These are phyloP conservation scores for Sporothrix schenckii DNA, from an alignment of 2,329 filamentous ascomycete genomes.

Conservation along the genomic window DNA sequence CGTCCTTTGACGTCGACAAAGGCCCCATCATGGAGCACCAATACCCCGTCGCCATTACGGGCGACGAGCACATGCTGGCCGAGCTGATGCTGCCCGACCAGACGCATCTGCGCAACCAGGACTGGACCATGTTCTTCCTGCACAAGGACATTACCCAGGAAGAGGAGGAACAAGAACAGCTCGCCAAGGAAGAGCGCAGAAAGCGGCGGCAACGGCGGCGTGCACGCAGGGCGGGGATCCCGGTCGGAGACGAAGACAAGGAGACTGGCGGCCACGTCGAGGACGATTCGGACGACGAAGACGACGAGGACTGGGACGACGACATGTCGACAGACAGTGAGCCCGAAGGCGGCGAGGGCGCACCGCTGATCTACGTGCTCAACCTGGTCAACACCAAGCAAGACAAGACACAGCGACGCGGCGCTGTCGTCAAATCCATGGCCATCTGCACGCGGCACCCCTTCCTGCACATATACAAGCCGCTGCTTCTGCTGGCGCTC, in stretches of 20 bases:
- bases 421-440: conserved; percentile 96
- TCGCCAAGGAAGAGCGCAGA: conserved; percentile 58
- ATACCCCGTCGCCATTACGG: conserved; percentile 90
- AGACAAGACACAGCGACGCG: conserved; percentile 88
- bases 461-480: conserved; percentile 99
- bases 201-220: conserved; percentile 56
- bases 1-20: conserved; percentile 94
- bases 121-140: conserved; percentile 99
- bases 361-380: conserved; percentile 92
- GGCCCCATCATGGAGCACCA: conserved; percentile 99
- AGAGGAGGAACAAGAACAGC: conserved; percentile 74
- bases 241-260: conserved; percentile 51
- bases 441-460: conserved; percentile 97
- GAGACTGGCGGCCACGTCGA: conserved; percentile 43
- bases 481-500: conserved; percentile 82
- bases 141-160: conserved; percentile 90
- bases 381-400: conserved; percentile 98
- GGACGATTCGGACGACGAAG: conserved; percentile 50
- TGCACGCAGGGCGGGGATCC: conserved; percentile 54
- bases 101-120: conserved; percentile 89
- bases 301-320: conserved; percentile 54
- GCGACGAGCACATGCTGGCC: conserved; percentile 96
- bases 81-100: conserved; percentile 98
- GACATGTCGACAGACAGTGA: conserved; percentile 63
- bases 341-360: conserved; percentile 74